Base-by-base conservation (phyloP, 106 monocot species). In the Dactylorhiza incarnata region DNA sequence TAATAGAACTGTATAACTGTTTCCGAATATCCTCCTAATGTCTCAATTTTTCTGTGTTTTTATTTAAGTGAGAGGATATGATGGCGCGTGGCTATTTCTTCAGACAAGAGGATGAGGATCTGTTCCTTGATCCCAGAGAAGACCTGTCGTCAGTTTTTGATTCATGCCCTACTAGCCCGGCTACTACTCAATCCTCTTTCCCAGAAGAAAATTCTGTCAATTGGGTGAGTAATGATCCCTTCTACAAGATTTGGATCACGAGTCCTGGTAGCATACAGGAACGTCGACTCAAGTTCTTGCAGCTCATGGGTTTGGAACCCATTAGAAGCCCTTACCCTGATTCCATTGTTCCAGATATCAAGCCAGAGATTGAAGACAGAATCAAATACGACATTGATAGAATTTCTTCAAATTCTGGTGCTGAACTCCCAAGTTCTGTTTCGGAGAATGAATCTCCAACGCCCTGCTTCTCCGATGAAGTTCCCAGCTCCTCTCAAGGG, bases 51-150 rank as follows among this genome's bases (percentile, higher is more conserved):
- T 70, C 26, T 51, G 29, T 49, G 43, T 45, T 45, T 74, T 80
- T 83, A 76, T 65, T 26, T 66, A 62, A 79, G 82, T 68, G 72
- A 80, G 61, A 69, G 63, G 68, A 22, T 25, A 74, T 45, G 55
- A 81, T 81, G 80, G 77, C 68, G 20, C 45, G 47, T 61, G 48
- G 78, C 29, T 20, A 47, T 23, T 65, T 56, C 43, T 49, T 68
- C 63, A 56, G 53, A 25, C 62, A 73, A 78, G 82, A 77, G n/a
- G 86, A 85, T 29, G 88, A 92, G 22, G 89, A 89, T 24, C 74
- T 76, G 73, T 92, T 86, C 68, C 89, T 88, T 37, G 92, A 95
- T 49, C 55, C 95, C 0, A 84, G 71, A 51, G 95, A 95, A n/a
- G 95, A 95, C n/a, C 53, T 91, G 10, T 85, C 82, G 44, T 85